Evolutionary conservation across 352 stramenopile genomes (phyloP).

Genomic region (Pythium folliculosum): DNA sequence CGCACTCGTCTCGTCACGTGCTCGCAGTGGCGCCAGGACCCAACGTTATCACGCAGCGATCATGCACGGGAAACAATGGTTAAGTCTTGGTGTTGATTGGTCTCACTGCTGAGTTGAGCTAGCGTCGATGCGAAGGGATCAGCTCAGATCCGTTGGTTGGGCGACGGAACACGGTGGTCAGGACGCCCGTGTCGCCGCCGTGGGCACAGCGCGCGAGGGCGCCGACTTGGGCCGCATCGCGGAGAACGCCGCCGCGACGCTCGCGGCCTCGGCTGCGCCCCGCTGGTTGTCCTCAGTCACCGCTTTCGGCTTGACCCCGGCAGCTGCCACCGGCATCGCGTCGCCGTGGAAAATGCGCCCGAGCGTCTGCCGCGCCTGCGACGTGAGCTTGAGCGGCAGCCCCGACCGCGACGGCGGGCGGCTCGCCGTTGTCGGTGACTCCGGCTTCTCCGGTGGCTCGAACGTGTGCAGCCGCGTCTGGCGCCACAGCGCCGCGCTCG

Average conservation of each 20-base stretch:
- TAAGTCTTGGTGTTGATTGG: no score
- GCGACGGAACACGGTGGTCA: no score
- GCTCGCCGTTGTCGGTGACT: background rate
- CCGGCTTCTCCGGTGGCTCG: background rate
- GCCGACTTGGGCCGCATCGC: constrained; percentile 25
- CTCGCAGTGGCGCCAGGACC: no score
- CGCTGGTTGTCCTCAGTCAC: background rate
- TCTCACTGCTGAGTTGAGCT: no score
- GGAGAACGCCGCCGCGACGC: constrained; percentile 15
- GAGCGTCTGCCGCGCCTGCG: constrained; percentile 17
- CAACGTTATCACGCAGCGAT: no score
- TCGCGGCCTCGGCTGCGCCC: background rate
- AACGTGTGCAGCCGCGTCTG: constrained; percentile 51
- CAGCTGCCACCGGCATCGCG: background rate
- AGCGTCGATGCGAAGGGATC: no score
- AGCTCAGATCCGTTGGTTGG: no score
- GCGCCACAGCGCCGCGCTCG: constrained; percentile 47
- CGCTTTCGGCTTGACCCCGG: background rate
- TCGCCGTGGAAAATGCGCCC: constrained; percentile 29
- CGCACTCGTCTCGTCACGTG: no score
- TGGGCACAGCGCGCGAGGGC: constrained; percentile 4
- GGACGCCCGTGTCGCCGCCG: constrained; percentile 6
- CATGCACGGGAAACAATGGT: no score
- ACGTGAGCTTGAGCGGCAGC: constrained; percentile 17
- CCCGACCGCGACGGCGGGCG: background rate